phyloP scores from a whole-genome alignment of 1,139 yeast genomes.

The Debaryomyces nepalensis region DNA sequence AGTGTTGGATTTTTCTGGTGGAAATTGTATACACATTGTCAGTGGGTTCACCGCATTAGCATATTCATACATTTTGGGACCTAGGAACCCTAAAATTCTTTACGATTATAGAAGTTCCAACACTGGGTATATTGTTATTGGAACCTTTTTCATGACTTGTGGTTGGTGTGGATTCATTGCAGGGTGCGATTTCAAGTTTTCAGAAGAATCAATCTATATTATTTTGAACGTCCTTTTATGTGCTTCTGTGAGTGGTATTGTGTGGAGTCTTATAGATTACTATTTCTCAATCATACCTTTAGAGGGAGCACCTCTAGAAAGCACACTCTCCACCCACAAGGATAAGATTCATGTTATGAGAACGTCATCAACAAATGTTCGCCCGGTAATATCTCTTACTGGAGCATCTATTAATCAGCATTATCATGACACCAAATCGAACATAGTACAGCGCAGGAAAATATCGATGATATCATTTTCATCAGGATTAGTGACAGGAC shows the following conservation, averaged over 20 bases:
- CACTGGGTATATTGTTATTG: slow-evolving; percentile 52
- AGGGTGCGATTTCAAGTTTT: slow-evolving; percentile 50
- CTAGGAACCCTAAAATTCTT: slow-evolving; percentile 47
- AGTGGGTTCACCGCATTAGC: slow-evolving; percentile 65
- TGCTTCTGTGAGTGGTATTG: slow-evolving; percentile 40
- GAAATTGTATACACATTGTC: slow-evolving; percentile 64
- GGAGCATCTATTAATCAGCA: slow-evolving; percentile 27
- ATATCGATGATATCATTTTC: slow-evolving; percentile 47
- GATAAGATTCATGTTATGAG: not conserved
- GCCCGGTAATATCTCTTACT: slow-evolving; percentile 21
- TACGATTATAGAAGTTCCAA: slow-evolving; percentile 44
- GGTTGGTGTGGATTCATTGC: slow-evolving; percentile 54
- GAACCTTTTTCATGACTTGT: slow-evolving; percentile 47
- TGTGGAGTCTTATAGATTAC: slow-evolving; percentile 47
- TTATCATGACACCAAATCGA: slow-evolving; percentile 26
- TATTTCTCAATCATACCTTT: slow-evolving; percentile 46
- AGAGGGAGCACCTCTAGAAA: slow-evolving; percentile 24
- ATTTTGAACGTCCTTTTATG: slow-evolving; percentile 42
- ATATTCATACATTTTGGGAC: slow-evolving; percentile 63
- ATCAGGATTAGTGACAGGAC: slow-evolving; percentile 49
- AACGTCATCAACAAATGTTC: not conserved
- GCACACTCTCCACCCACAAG: slow-evolving; percentile 1
- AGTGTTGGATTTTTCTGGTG: slow-evolving; percentile 68
- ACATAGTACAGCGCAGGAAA: slow-evolving; percentile 28
- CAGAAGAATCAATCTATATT: slow-evolving; percentile 38